Percentiles rank a stretch among this genome's conserved stretches.
Evolutionary conservation across 179 eudicot genomes (phyloP).

Genomic region (Silene vulgaris): DNA sequence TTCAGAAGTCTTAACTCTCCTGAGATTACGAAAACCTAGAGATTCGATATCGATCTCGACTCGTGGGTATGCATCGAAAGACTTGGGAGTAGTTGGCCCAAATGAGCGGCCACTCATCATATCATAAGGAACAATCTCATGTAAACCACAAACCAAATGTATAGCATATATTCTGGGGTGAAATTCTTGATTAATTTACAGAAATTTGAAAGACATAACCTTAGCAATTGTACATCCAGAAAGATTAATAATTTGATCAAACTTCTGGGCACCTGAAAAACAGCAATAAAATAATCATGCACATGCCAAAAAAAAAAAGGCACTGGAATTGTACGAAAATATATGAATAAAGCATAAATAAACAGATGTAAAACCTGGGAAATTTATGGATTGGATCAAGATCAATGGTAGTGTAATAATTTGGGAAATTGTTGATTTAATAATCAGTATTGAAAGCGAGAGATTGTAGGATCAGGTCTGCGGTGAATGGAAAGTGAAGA

Average conservation of each 20-base stretch:
- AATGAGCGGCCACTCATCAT: constrained; percentile 52
- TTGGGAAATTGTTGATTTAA: neutral
- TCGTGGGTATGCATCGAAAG: constrained; percentile 69
- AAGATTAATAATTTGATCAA: neutral
- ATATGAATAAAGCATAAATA: neutral
- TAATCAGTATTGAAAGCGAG: neutral
- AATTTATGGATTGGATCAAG: neutral
- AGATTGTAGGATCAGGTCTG: neutral
- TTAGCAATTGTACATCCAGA: neutral
- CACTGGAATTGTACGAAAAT: no score
- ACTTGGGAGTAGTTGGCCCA: constrained; percentile 55
- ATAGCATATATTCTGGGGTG: neutral
- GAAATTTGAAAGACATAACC: neutral
- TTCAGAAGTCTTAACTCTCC: constrained; percentile 42
- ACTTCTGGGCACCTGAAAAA: no score
- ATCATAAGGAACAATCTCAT: constrained; percentile 16
- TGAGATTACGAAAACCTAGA: constrained; percentile 40
- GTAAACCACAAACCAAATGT: neutral
- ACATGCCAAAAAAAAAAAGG: no score
- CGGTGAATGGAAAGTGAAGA: neutral
- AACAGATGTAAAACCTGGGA: neutral
- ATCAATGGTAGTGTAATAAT: neutral
- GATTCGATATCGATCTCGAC: constrained; percentile 87
- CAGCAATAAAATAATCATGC: no score
- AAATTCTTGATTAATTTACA: no score